Conservation (phyloP, 2,329 filamentous ascomycete species). For the Ceratocystis alfenasii region DNA sequence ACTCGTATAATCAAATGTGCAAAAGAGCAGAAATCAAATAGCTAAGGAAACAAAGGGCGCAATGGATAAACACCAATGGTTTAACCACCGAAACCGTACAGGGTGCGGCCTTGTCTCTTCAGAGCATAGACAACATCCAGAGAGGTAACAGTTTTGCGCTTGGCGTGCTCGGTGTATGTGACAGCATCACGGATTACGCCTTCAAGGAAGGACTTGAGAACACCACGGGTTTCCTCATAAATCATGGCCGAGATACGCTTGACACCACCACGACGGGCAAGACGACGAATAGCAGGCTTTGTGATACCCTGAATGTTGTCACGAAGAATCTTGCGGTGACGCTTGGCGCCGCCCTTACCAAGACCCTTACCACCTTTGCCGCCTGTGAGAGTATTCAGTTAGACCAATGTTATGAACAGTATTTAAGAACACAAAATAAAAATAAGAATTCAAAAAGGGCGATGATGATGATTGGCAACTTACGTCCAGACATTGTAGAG, state of each 20-base stretch:
- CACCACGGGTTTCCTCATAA: slow-evolving; percentile 67
- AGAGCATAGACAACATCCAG: slow-evolving; percentile 56
- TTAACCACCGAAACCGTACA: slow-evolving; percentile 87
- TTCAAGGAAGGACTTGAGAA: slow-evolving; percentile 68
- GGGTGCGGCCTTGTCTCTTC: slow-evolving; percentile 60
- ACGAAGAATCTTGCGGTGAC: slow-evolving; percentile 97
- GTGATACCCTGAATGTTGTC: slow-evolving; percentile 99
- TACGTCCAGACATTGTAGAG: slow-evolving; percentile 24
- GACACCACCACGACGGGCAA: slow-evolving; percentile 97
- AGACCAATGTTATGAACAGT: neutral
- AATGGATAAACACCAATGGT: slow-evolving; percentile 22
- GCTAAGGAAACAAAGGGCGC: slow-evolving; percentile 22
- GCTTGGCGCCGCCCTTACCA: slow-evolving; percentile 97
- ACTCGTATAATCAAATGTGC: slow-evolving; percentile 25
- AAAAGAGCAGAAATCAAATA: neutral
- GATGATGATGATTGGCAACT: slow-evolving; percentile 11
- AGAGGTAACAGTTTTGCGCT: slow-evolving; percentile 67
- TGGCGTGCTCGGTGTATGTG: slow-evolving; percentile 70
- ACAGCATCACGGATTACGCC: slow-evolving; percentile 64
- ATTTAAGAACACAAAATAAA: neutral
- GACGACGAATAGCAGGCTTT: slow-evolving; percentile 96
- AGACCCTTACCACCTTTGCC: slow-evolving; percentile 96
- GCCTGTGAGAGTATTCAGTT: slow-evolving; percentile 38
- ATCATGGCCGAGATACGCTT: slow-evolving; percentile 98
- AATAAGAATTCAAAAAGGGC: neutral